These are phyloP conservation scores for Pisolithus orientalis DNA, from an alignment of 768 basidiomycete genomes.

Conservation along the genomic window DNA sequence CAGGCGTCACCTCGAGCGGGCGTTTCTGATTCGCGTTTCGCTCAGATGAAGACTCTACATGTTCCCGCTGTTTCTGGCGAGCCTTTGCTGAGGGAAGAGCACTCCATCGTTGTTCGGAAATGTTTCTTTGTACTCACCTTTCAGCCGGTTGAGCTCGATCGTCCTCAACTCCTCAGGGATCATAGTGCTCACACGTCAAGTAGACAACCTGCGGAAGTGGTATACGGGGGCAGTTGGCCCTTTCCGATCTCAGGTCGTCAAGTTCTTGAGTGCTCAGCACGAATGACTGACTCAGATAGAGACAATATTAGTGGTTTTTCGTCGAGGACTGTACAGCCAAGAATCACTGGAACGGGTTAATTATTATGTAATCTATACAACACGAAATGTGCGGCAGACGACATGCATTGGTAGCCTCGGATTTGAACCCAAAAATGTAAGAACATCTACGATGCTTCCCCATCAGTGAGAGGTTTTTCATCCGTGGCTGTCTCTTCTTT, in stretches of 20 bases:
- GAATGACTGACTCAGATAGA: no score
- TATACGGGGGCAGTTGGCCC: no score
- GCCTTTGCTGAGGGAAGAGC: constrained; percentile 54
- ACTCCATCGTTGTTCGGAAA: neutral
- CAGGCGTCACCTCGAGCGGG: constrained; percentile 51
- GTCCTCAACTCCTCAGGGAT: constrained; percentile 67
- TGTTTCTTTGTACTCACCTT: constrained; percentile 38
- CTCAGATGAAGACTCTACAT: constrained; percentile 35
- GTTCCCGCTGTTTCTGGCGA: constrained; percentile 61
- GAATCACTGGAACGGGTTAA: no score
- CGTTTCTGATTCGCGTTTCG: constrained; percentile 73
- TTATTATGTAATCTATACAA: no score
- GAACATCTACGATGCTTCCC: constrained; percentile 4
- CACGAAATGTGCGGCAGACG: no score
- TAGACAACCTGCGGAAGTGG: no score
- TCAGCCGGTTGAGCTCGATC: constrained; percentile 74
- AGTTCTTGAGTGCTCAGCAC: no score
- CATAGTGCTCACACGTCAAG: neutral
- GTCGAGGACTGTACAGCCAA: no score
- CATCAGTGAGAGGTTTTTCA: constrained; percentile 8
- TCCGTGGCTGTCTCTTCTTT: constrained; percentile 24
- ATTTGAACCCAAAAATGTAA: neutral
- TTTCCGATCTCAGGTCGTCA: no score
- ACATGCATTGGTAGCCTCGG: neutral
- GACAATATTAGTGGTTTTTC: no score